A percentile compares a stretch with the other conserved stretches of the same genome.
These are phyloP conservation scores for Jamesozyma spencerorum DNA, from an alignment of 805 yeast genomes.

Conservation along the genomic window DNA sequence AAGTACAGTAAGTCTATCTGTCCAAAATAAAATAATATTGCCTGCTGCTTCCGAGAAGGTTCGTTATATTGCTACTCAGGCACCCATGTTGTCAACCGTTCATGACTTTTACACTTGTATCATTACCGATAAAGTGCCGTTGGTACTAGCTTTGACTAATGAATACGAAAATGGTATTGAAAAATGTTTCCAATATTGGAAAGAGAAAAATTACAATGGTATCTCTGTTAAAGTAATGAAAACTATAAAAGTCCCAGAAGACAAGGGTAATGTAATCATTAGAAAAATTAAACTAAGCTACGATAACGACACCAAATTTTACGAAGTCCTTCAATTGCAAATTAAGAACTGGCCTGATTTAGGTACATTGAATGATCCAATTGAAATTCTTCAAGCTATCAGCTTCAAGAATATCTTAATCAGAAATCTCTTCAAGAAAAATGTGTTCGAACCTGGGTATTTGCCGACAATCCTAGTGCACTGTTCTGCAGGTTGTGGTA, in stretches of 20 bases:
- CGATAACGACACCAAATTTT: conserved; percentile 24
- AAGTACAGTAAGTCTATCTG: conserved; percentile 4
- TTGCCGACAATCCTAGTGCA: conserved; percentile 60
- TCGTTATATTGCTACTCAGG: conserved; percentile 80
- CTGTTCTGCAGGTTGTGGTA: conserved; percentile 95
- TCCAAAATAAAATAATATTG: background rate
- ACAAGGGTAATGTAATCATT: conserved; percentile 8
- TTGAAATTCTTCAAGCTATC: conserved; percentile 48
- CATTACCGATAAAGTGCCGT: conserved; percentile 49
- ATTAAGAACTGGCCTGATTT: conserved; percentile 78
- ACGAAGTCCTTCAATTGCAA: conserved; percentile 64
- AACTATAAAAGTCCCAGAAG: conserved; percentile 7
- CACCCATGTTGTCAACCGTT: conserved; percentile 66
- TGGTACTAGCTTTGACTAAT: conserved; percentile 68
- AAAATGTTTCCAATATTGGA: conserved; percentile 83
- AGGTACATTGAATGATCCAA: conserved; percentile 49
- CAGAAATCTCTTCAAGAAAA: conserved; percentile 12
- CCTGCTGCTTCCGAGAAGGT: conserved; percentile 23
- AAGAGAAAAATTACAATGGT: conserved; percentile 41
- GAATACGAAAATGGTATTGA: conserved; percentile 67
- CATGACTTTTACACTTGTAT: conserved; percentile 82
- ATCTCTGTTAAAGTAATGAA: conserved; percentile 22
- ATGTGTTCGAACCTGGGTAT: conserved; percentile 16
- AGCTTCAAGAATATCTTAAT: conserved; percentile 38
- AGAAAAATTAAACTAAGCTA: conserved; percentile 36